Evolutionary conservation across 805 yeast species (phyloP), one percentile per base, ranked within the genome.

Genomic region (Komagataella mondaviorum): DNA sequence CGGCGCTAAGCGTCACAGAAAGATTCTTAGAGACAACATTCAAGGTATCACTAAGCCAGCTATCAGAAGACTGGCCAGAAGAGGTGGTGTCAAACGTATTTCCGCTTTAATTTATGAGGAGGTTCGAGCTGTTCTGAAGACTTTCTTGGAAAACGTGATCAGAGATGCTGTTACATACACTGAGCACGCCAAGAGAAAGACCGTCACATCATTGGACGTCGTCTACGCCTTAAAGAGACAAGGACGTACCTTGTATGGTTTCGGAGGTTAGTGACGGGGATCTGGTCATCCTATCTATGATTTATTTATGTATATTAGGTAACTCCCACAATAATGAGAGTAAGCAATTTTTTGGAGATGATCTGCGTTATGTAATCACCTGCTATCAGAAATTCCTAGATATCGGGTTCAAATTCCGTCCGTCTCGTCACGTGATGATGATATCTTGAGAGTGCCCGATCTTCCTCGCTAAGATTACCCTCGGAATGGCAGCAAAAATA

Each of bases 21-120:
- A 90, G 88, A 88, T 91, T 76, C 81, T 90, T 61, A 90, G 98
- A 82, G 99, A 93, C 75, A 91, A 91, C 91, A 91, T 91, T 63
- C 97, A 90, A 78, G 99, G 99, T 81, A 91, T 91, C 71, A 91
- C 99, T 57, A 91, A 91, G 83, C 99, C 99, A 71, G 99, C 99
- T 70, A 91, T 91, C 70, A 89, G 99, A 81, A 91, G 99, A 88
- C 85, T 91, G 67, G 99, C 99, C 51, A 91, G 99, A 85, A 89
- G 99, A 88, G 99, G 99, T 79, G 99, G 99, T 90, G 99, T 91
- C 70, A 91, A 91, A 85, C 96, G 99, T 87, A 91, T 91, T 68
- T 91, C 98, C 57, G 98, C 96, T 72, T 78, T 90, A 71, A 91
- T 91, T 72, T 91, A 91, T 80, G 99, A 91, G 77, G 97, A 91